Conservation (phyloP, 768 basidiomycete genomes). For the Suillus americanus region DNA sequence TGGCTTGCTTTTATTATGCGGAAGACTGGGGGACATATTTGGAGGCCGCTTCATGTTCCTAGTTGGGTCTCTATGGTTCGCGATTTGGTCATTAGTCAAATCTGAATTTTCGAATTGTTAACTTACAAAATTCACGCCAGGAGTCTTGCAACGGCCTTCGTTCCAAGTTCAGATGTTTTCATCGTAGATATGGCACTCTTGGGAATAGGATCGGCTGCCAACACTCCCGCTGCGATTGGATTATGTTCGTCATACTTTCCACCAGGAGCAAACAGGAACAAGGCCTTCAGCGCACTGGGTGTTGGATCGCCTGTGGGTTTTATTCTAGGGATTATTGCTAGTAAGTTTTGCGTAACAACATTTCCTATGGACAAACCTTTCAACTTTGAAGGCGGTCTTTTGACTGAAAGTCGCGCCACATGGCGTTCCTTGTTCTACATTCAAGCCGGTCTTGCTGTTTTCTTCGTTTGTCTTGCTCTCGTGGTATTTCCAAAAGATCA, state of each 20-base stretch:
- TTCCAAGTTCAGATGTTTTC: conserved; percentile 26
- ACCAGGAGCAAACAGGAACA: conserved; percentile 28
- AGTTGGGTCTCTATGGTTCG: conserved; percentile 31
- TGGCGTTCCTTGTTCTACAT: conserved; percentile 36
- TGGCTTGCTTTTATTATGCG: conserved; percentile 24
- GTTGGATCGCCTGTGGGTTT: conserved; percentile 35
- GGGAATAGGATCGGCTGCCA: conserved; percentile 35
- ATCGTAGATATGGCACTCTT: conserved; percentile 32
- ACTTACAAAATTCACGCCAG: conserved; percentile 10
- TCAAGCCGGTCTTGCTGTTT: conserved; percentile 30
- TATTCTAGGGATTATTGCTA: conserved; percentile 33
- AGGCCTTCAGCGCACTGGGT: conserved; percentile 34
- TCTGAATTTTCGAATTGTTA: not conserved
- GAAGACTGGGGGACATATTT: conserved; percentile 25
- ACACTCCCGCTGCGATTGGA: conserved; percentile 31
- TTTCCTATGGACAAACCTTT: not conserved
- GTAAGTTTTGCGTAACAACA: conserved; percentile 12
- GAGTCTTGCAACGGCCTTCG: conserved; percentile 32
- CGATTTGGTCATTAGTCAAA: conserved; percentile 23
- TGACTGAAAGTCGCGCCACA: conserved; percentile 30
- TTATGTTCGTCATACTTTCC: conserved; percentile 31
- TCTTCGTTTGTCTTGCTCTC: conserved; percentile 28
- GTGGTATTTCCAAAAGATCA: conserved; percentile 20
- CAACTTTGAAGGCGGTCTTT: conserved; percentile 26
- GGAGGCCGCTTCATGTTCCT: conserved; percentile 30